A percentile compares a stretch with the other conserved stretches of the same genome.
phyloP scores from a whole-genome alignment of 1,284 basidiomycete genomes.

The Tilletia caries region DNA sequence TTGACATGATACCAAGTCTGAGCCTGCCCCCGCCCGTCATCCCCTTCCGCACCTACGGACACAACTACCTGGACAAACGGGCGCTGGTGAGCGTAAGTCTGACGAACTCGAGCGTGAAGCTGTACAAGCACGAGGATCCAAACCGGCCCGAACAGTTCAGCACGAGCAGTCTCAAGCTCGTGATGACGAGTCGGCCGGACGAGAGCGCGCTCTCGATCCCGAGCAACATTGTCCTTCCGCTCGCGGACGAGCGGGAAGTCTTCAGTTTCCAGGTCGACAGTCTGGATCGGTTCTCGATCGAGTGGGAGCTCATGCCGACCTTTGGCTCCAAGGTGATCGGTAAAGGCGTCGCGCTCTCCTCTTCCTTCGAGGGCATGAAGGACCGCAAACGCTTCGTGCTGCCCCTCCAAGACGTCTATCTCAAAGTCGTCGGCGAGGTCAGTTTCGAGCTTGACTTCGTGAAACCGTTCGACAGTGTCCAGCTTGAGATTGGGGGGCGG shows the following conservation, averaged over 20 bases:
- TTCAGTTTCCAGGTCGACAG: conserved; percentile 84
- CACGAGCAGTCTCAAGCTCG: conserved; percentile 79
- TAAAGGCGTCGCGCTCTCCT: conserved; percentile 80
- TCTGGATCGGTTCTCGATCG: conserved; percentile 72
- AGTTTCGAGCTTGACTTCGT: conserved; percentile 84
- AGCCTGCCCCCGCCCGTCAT: conserved; percentile 97
- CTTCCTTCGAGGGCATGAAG: conserved; percentile 62
- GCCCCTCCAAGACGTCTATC: conserved; percentile 84
- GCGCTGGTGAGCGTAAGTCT: conserved; percentile 79
- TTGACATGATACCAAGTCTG: conserved; percentile 85
- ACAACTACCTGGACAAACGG: conserved; percentile 69
- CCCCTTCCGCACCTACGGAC: conserved; percentile 62
- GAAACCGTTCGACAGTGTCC: conserved; percentile 85
- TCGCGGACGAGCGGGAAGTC: conserved; percentile 73
- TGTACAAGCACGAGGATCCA: conserved; percentile 46
- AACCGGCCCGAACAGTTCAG: conserved; percentile 53
- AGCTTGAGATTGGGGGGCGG: conserved; percentile 90
- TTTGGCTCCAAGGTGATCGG: conserved; percentile 98
- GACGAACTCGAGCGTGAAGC: conserved; percentile 47
- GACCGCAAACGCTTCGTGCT: conserved; percentile 45
- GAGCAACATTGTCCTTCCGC: conserved; percentile 66
- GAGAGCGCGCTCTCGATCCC: conserved; percentile 65
- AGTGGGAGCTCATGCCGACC: conserved; percentile 94
- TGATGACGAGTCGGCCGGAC: conserved; percentile 78
- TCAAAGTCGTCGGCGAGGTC: conserved; percentile 93